Evolutionary conservation across 768 basidiomycete species (phyloP), one percentile per base, ranked within the genome.

Genomic region (Mycena haematopus): DNA sequence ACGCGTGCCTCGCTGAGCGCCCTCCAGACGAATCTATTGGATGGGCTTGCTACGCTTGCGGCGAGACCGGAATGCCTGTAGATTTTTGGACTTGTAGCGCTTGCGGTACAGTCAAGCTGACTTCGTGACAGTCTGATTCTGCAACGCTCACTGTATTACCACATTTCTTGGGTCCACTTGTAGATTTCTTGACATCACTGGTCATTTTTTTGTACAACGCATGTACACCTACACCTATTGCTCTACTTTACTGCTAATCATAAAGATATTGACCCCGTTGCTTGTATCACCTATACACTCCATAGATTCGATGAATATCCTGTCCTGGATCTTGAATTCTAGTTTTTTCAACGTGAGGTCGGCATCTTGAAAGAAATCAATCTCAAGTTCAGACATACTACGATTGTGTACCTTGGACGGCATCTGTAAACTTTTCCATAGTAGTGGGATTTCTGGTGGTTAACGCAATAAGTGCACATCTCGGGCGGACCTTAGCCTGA

Each of bases 21-120:
- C 81, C 84, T 6, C 67, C 63, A 52, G 68, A 77, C 71, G 45
- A 70, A 54, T 24, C 75, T 36, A 56, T 42, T 24, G 49, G 51
- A 25, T 58, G 92, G 92, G 77, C 77, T 22, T 94, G 92, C 70
- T 72, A 78, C 13, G 75, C 78, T 22, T 95, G 92, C 65, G 85
- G 86, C 24, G 84, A 89, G 71, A 72, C 70, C 35, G 86, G 82
- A 25, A 89, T 87, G 73, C 81, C 83, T 2, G 82, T 84, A 63
- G 81, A 86, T 22, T 82, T 86, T 63, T 95, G 90, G 92, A 88
- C 86, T 51, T 95, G 94, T 77, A 74, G 75, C 17, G 82, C 80
- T 57, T 95, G 93, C 71, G 92, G 92, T 17, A 76, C 78, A 21
- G 80, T 93, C 54, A 93, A 92, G 65, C 24, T 21, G 21, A 52